Evolutionary conservation across 1,284 basidiomycete genomes (phyloP), one percentile per base, ranked within the genome.

Genomic region (Amylostereum chailletii): DNA sequence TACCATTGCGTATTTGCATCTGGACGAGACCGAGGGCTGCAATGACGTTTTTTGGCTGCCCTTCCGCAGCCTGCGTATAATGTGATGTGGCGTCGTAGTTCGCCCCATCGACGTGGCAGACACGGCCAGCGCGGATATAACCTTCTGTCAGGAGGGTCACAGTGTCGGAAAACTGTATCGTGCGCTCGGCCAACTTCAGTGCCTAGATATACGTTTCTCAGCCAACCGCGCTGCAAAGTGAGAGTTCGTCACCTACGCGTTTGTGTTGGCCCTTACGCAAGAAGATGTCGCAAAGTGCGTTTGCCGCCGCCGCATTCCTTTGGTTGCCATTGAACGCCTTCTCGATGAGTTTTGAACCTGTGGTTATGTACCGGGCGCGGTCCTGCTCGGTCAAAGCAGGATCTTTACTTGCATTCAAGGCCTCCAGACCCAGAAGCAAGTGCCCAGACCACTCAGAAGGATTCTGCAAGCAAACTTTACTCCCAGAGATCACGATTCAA

Each of bases 81-180:
- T 86, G 84, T 42, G 76, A 77, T 36, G 77, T 77, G 1, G 91
- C 91, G 44, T 86, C 81, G 2, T 65, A 61, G 34, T 75, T 62
- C 31, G 78, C 68, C 45, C 84, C 75, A 65, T 86, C 69, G 51
- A 78, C 77, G 60, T 94, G 92, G 9, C 84, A 78, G 10, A 90
- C 81, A 11, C 93, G 78, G 1, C 83, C 94, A 10, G 83, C 80
- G 56, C 87, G 73, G 49, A 92, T 70, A 66, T 85, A 88, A 30
- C 81, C 90, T 62, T 86, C 91, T n/a, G 77, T 85, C 43, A 88
- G 75, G 46, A 86, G 67, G 0, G 87, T 79, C 47, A 89, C 74
- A 0, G 90, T 91, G 57, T 96, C 93, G 0, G 92, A 86, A 60
- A 88, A 95, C 63, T 96, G 92, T 36, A 97, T 82, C 0, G 92